phyloP scores from a whole-genome alignment of 345 rosid genomes.

The Syzygium aqueum region DNA sequence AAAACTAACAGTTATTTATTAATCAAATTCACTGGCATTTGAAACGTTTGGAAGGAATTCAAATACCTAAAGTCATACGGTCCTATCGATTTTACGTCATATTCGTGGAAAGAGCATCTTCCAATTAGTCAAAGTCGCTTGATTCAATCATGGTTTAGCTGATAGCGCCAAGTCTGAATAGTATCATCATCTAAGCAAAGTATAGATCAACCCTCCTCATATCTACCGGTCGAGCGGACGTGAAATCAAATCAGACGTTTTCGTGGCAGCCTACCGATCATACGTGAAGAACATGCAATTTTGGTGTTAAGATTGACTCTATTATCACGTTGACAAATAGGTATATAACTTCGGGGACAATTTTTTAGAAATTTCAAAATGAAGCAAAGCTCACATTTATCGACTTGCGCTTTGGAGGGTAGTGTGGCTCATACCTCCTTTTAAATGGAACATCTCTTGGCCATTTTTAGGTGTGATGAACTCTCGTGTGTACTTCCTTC shows the following conservation, averaged over 20 bases:
- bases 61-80: background rate
- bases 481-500: background rate
- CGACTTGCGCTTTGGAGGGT: background rate
- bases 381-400: no score
- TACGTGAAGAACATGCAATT: background rate
- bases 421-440: background rate
- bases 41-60: background rate
- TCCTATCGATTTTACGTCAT: background rate
- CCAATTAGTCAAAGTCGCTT: background rate
- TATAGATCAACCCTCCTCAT: background rate
- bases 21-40: background rate
- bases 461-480: background rate
- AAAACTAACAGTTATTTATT: background rate
- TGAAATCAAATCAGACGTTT: background rate
- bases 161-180: background rate
- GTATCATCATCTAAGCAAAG: background rate
- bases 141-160: background rate
- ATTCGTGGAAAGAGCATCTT: background rate
- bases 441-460: background rate
- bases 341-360: no score
- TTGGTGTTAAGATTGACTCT: background rate
- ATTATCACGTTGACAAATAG: background rate
- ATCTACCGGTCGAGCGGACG: background rate
- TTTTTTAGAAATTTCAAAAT: no score
- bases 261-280: background rate